Percentiles rank a stretch among this genome's conserved stretches.
These are phyloP conservation scores for Dipodascopsis uninucleata DNA, from an alignment of 805 yeast species.

Conservation along the genomic window DNA sequence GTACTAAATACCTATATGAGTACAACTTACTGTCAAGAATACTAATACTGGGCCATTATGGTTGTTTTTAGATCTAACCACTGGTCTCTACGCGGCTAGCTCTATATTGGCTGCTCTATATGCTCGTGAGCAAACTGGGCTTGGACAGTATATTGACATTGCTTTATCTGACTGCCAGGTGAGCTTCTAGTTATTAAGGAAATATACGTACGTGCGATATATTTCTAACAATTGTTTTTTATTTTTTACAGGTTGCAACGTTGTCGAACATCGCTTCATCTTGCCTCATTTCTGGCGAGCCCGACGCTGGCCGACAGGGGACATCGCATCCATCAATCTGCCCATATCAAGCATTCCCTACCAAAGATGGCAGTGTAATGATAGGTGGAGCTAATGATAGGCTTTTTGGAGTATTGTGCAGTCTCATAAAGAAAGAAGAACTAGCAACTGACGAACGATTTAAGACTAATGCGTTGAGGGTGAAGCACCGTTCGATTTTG, in stretches of 20 bases:
- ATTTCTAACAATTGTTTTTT: background rate
- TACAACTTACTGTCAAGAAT: no score
- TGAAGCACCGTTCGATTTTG: constrained; percentile 35
- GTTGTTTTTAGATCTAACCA: constrained; percentile 35
- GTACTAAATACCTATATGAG: constrained; percentile 2
- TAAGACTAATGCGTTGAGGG: constrained; percentile 39
- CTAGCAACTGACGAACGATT: constrained; percentile 39
- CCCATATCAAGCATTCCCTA: constrained; percentile 43
- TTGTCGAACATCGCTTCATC: constrained; percentile 42
- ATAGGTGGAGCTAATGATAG: constrained; percentile 45
- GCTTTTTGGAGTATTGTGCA: constrained; percentile 36
- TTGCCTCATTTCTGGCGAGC: constrained; percentile 39
- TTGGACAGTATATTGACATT: constrained; percentile 41
- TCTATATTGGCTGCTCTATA: constrained; percentile 41
- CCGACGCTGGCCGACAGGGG: constrained; percentile 42
- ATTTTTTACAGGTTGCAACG: constrained; percentile 32
- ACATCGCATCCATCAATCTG: constrained; percentile 43
- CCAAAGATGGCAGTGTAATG: constrained; percentile 39
- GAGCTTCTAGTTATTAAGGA: background rate
- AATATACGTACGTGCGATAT: no score
- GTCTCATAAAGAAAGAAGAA: constrained; percentile 37
- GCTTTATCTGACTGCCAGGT: constrained; percentile 41
- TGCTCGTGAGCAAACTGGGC: constrained; percentile 35
- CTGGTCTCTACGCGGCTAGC: constrained; percentile 41
- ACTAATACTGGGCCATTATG: background rate